Percentiles rank a stretch among this genome's conserved stretches.
Evolutionary conservation across 2,329 filamentous ascomycete species (phyloP).

Genomic region (Penicillium sp.): DNA sequence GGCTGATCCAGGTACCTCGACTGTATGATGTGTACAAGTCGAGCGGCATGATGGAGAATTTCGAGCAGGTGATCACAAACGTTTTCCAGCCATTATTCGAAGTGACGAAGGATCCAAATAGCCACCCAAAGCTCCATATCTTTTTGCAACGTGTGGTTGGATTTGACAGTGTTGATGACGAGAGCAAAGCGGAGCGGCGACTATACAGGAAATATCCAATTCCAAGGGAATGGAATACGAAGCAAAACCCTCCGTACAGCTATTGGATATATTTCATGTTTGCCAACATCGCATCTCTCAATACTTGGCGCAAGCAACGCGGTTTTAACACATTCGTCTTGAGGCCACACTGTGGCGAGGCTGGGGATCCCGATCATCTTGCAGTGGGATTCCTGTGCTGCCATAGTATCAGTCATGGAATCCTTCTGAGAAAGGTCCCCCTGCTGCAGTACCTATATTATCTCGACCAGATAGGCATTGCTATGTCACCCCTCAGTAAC

Average conservation of each 20-base stretch:
- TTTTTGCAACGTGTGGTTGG: conserved; percentile 93
- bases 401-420: conserved; percentile 92
- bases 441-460: conserved; percentile 96
- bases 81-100: conserved; percentile 91
- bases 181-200: conserved; percentile 89
- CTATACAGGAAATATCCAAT: conserved; percentile 94
- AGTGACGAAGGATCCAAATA: conserved; percentile 75
- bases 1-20: conserved; percentile 90
- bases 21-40: conserved; percentile 94
- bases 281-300: conserved; percentile 84
- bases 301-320: conserved; percentile 78
- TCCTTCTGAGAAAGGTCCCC: conserved; percentile 86
- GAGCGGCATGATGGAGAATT: conserved; percentile 74
- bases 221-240: conserved; percentile 77
- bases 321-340: conserved; percentile 94
- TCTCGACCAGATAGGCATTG: conserved; percentile 92
- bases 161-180: conserved; percentile 95
- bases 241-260: conserved; percentile 93
- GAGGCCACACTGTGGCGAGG: conserved; percentile 90
- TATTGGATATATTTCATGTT: conserved; percentile 99
- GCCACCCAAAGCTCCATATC: conserved; percentile 84
- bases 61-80: conserved; percentile 82
- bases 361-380: conserved; percentile 94
- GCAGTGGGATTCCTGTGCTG: conserved; percentile 84
- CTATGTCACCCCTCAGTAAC: conserved; percentile 98